Conservation (phyloP, 768 basidiomycete species). For the Mycena rebaudengoi region DNA sequence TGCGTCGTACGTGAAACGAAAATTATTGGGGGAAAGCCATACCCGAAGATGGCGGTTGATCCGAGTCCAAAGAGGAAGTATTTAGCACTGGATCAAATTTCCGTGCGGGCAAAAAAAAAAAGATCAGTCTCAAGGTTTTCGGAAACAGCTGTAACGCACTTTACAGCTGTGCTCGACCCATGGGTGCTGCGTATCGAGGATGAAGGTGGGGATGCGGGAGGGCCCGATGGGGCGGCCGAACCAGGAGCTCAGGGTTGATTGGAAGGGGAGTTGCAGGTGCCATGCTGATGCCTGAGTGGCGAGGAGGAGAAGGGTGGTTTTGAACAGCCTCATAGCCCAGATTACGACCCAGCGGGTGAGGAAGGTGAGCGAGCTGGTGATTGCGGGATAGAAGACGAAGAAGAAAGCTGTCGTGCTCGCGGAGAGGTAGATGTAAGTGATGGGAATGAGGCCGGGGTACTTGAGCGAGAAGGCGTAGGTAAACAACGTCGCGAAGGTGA, state of each 20-base stretch:
- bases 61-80: too few relatives aligned
- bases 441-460: neutral
- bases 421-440: neutral
- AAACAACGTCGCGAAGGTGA: neutral
- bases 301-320: constrained; percentile 8
- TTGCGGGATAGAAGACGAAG: neutral
- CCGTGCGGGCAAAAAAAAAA: too few relatives aligned
- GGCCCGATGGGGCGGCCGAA: constrained; percentile 6
- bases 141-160: too few relatives aligned
- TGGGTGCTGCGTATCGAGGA: constrained; percentile 11
- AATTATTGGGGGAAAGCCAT: too few relatives aligned
- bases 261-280: constrained; percentile 5
- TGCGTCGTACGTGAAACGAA: too few relatives aligned
- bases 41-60: too few relatives aligned
- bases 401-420: neutral
- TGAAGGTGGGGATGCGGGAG: constrained; percentile 9
- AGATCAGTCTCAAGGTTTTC: too few relatives aligned
- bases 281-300: constrained; percentile 1
- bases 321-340: constrained; percentile 8
- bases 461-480: neutral
- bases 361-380: neutral
- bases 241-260: constrained; percentile 9
- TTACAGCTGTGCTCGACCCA: constrained; percentile 8
- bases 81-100: too few relatives aligned
- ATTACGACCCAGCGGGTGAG: constrained; percentile 1